A percentile compares a stretch with the other conserved stretches of the same genome.
Evolutionary conservation across 164 flowering plant genomes (phyloP).

Genomic region (Macadamia integrifolia): DNA sequence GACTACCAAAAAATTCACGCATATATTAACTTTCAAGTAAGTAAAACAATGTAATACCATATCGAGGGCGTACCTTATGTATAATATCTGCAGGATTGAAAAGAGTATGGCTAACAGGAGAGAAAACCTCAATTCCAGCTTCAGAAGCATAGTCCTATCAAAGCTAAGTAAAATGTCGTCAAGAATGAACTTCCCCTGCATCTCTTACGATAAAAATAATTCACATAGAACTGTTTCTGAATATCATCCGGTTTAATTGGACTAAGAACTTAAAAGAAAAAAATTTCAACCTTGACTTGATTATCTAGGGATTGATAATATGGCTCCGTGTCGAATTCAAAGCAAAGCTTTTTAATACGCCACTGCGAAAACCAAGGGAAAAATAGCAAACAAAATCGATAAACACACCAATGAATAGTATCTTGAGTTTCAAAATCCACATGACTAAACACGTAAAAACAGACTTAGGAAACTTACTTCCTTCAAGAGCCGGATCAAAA

Average conservation of each 20-base stretch:
- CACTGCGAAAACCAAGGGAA: conserved; percentile 48
- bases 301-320: conserved; percentile 67
- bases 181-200: background rate
- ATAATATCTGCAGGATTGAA: conserved; percentile 78
- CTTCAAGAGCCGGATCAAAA: conserved; percentile 50
- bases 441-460: background rate
- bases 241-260: background rate
- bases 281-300: conserved; percentile 52
- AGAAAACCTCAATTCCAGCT: conserved; percentile 68
- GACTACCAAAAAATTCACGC: background rate
- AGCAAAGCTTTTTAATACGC: conserved; percentile 74
- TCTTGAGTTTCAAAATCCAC: background rate
- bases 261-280: background rate
- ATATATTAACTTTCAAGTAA: background rate
- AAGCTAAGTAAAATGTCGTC: conserved; percentile 1
- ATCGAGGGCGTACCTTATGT: conserved; percentile 38
- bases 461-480: conserved; percentile 35
- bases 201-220: background rate
- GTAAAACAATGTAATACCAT: background rate
- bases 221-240: background rate
- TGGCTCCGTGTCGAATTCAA: conserved; percentile 86
- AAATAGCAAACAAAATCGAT: background rate
- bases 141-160: conserved; percentile 57
- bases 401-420: background rate
- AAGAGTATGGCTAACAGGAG: conserved; percentile 93